Conservation (phyloP, 2,329 filamentous ascomycete genomes). For the Ambrosiella cleistominuta region DNA sequence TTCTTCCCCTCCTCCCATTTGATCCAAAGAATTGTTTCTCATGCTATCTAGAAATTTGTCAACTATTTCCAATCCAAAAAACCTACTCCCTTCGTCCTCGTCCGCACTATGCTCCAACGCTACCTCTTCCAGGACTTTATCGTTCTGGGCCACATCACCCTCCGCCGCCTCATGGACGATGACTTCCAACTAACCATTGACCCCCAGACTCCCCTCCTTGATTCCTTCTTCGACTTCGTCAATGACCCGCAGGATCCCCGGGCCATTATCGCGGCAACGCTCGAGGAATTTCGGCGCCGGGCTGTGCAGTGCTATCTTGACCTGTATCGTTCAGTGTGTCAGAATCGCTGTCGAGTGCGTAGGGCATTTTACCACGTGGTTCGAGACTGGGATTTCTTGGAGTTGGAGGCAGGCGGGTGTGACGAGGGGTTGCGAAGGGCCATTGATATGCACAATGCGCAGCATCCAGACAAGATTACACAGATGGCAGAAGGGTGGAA, state of each 20-base stretch:
- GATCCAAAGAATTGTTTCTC: not conserved
- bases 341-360: slow-evolving; percentile 81
- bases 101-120: slow-evolving; percentile 61
- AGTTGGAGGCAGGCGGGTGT: slow-evolving; percentile 56
- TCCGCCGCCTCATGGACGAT: slow-evolving; percentile 60
- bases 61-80: slow-evolving; percentile 59
- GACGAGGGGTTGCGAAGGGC: slow-evolving; percentile 51
- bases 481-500: not conserved
- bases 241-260: slow-evolving; percentile 59
- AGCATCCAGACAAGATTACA: slow-evolving; percentile 1
- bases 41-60: slow-evolving; percentile 44
- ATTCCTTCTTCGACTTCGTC: slow-evolving; percentile 56
- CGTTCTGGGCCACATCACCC: slow-evolving; percentile 48
- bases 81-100: slow-evolving; percentile 68
- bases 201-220: slow-evolving; percentile 51
- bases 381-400: slow-evolving; percentile 66
- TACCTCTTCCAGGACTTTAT: slow-evolving; percentile 58
- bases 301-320: slow-evolving; percentile 62
- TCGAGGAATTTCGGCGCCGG: slow-evolving; percentile 49
- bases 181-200: slow-evolving; percentile 66
- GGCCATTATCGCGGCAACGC: slow-evolving; percentile 52
- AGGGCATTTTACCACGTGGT: slow-evolving; percentile 75
- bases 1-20: not conserved
- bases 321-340: slow-evolving; percentile 65
- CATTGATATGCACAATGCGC: slow-evolving; percentile 25